A percentile compares a stretch with the other conserved stretches of the same genome.
Conservation (phyloP, 1,284 basidiomycete genomes). For the Cutaneotrichosporon sp. region DNA sequence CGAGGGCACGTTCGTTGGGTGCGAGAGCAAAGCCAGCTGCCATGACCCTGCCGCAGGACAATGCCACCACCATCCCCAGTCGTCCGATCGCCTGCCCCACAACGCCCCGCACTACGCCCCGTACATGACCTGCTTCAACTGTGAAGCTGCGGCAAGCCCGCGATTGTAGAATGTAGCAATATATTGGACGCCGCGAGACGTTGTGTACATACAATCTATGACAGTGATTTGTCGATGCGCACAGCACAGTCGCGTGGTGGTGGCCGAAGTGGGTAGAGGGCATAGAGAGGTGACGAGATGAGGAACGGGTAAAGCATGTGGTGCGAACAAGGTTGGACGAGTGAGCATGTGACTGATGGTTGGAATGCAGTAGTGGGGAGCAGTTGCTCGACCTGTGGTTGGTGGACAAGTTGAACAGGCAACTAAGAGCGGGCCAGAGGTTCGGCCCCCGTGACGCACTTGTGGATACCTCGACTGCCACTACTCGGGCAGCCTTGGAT, state of each 20-base stretch:
- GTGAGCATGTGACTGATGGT: neutral
- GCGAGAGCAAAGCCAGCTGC: neutral
- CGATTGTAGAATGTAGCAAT: slow-evolving; percentile 7
- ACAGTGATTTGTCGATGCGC: neutral
- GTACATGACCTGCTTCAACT: neutral
- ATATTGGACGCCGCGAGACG: neutral
- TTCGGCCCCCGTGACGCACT: slow-evolving; percentile 1
- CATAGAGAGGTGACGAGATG: too few relatives aligned
- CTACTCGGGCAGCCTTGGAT: too few relatives aligned
- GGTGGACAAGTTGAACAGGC: neutral
- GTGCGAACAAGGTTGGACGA: neutral
- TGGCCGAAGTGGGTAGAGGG: too few relatives aligned
- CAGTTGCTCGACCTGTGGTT: neutral
- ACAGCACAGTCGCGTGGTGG: neutral
- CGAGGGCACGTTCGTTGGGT: slow-evolving; percentile 13
- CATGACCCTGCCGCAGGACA: neutral
- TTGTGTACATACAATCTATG: neutral
- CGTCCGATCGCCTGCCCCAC: slow-evolving; percentile 4
- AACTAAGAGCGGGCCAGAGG: neutral
- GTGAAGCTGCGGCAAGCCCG: neutral
- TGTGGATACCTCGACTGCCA: neutral
- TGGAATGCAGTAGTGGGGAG: neutral
- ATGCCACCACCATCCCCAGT: neutral
- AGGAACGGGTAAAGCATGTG: too few relatives aligned
- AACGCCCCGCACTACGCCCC: neutral